Conservation (phyloP, 2,329 filamentous ascomycete genomes). For the Dothidotthia symphoricarpi region DNA sequence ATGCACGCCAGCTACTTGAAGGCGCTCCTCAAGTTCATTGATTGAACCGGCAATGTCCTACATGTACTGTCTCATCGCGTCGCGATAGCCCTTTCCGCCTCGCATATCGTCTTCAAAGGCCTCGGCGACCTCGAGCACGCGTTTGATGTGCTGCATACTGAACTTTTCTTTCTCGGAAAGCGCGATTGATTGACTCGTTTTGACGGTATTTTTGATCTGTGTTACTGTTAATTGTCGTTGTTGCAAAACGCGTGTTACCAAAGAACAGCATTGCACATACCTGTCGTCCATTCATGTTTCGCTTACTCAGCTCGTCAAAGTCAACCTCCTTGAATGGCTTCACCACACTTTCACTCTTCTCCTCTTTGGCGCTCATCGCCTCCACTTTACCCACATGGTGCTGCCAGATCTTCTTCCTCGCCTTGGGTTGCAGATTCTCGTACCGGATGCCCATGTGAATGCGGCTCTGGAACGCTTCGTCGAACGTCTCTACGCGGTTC, state of each 20-base stretch:
- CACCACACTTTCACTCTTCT: slow-evolving; percentile 4
- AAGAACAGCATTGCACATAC: slow-evolving; percentile 39
- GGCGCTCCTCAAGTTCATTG: no score
- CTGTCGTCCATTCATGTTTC: slow-evolving; percentile 68
- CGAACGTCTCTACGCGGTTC: slow-evolving; percentile 83
- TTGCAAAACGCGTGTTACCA: no score
- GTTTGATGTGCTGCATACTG: slow-evolving; percentile 74
- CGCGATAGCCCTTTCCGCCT: slow-evolving; percentile 74
- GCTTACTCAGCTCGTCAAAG: slow-evolving; percentile 63
- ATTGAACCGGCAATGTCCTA: no score
- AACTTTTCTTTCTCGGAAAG: slow-evolving; percentile 70
- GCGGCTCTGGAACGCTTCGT: slow-evolving; percentile 84
- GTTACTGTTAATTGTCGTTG: not conserved
- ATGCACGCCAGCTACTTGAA: no score
- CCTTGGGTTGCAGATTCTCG: slow-evolving; percentile 68
- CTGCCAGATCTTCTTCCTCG: slow-evolving; percentile 77
- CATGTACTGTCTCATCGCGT: slow-evolving; percentile 80
- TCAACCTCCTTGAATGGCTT: slow-evolving; percentile 65
- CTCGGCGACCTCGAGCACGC: slow-evolving; percentile 80
- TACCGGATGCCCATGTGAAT: slow-evolving; percentile 86
- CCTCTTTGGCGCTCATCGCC: slow-evolving; percentile 26
- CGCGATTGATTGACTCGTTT: slow-evolving; percentile 78
- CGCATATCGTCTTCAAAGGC: slow-evolving; percentile 81
- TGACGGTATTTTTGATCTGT: slow-evolving; percentile 85
- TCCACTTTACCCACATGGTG: slow-evolving; percentile 76